Conservation (phyloP, 2,329 filamentous ascomycete species). For the Aspergillus persii region DNA sequence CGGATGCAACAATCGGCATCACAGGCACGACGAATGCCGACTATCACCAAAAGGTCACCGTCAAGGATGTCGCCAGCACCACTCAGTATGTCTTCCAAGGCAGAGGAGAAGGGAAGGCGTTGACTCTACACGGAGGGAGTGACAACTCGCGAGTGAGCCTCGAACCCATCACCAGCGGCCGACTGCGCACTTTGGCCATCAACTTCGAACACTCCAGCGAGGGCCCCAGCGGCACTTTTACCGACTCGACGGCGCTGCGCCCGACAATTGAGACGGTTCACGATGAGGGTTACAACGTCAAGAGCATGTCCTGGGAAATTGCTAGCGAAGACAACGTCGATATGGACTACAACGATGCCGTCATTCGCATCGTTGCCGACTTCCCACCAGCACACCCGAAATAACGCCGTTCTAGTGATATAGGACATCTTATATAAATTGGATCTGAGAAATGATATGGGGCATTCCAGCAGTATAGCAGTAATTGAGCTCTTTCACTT, state of each 20-base stretch:
- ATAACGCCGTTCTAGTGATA: background rate
- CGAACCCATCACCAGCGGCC: background rate
- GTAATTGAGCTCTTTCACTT: background rate
- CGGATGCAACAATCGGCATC: background rate
- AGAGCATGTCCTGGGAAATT: conserved; percentile 1
- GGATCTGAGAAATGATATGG: background rate
- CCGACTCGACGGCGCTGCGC: background rate
- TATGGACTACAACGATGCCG: conserved; percentile 1
- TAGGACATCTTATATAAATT: background rate
- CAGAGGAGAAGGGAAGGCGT: background rate
- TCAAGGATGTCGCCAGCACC: background rate
- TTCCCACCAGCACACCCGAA: background rate
- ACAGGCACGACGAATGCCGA: background rate
- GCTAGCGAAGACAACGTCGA: conserved; percentile 1
- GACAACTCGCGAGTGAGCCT: background rate
- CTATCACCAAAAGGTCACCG: conserved; percentile 1
- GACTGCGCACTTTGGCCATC: conserved; percentile 1
- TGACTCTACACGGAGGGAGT: background rate
- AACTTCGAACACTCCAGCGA: background rate
- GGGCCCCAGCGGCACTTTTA: background rate
- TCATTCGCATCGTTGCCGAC: background rate
- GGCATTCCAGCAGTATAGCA: background rate
- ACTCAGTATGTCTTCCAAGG: conserved; percentile 2
- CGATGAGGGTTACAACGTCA: background rate
- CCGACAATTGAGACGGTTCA: background rate